Evolutionary conservation across 164 flowering plant species (phyloP).

Genomic region (Magnolia changhungtana): DNA sequence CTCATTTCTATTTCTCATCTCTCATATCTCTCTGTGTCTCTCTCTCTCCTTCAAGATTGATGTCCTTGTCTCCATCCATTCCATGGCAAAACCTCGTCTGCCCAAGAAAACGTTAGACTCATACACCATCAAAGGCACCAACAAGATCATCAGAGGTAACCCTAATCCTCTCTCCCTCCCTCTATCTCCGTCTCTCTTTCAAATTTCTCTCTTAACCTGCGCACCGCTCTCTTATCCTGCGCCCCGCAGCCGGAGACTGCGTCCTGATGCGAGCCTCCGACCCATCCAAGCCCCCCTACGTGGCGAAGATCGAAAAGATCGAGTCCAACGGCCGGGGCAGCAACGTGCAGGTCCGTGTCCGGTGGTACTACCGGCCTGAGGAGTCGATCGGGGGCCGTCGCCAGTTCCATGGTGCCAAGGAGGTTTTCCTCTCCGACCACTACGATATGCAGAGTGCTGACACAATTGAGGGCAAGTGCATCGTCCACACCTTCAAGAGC

Average conservation of each 20-base stretch:
- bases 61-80: not conserved
- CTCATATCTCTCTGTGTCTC: not conserved
- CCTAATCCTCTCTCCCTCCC: not conserved
- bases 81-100: slow-evolving; percentile 52
- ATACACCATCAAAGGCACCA: slow-evolving; percentile 58
- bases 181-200: not conserved
- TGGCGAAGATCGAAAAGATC: slow-evolving; percentile 57
- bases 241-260: slow-evolving; percentile 48
- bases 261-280: slow-evolving; percentile 62
- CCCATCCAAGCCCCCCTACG: slow-evolving; percentile 50
- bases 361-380: slow-evolving; percentile 71
- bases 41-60: not conserved
- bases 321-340: slow-evolving; percentile 37
- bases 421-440: slow-evolving; percentile 60
- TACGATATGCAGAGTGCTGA: slow-evolving; percentile 59
- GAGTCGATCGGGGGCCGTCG: slow-evolving; percentile 61
- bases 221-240: not conserved
- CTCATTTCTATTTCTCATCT: not conserved
- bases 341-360: slow-evolving; percentile 51
- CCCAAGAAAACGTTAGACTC: slow-evolving; percentile 49
- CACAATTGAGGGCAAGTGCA: slow-evolving; percentile 68
- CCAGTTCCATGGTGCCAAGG: slow-evolving; percentile 66
- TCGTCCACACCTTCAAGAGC: slow-evolving; percentile 53
- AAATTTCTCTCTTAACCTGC: not conserved
- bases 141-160: slow-evolving; percentile 48